Conservation (phyloP, 441 rosid genomes). For the Eruca vesicaria region DNA sequence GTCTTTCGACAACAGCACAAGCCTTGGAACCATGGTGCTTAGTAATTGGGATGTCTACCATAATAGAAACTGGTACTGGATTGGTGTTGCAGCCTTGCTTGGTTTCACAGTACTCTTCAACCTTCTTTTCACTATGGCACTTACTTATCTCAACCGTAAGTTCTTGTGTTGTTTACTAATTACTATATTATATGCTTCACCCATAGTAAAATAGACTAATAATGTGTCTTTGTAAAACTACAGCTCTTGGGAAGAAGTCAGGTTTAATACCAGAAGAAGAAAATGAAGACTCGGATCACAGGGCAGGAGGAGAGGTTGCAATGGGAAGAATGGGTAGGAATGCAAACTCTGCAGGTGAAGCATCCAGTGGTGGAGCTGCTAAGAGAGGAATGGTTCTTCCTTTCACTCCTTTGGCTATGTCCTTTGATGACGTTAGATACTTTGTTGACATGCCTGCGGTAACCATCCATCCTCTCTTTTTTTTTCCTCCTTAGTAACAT, state of each 20-base stretch:
- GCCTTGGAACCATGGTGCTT: slow-evolving; percentile 7
- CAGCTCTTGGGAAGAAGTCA: slow-evolving; percentile 16
- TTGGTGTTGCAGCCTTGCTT: slow-evolving; percentile 6
- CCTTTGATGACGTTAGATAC: slow-evolving; percentile 16
- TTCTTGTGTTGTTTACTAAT: background rate
- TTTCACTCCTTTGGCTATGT: slow-evolving; percentile 16
- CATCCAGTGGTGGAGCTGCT: background rate
- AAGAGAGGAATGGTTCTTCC: slow-evolving; percentile 21
- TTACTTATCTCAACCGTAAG: slow-evolving; percentile 16
- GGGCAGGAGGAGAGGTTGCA: background rate
- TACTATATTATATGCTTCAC: background rate
- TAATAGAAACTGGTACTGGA: slow-evolving; percentile 9
- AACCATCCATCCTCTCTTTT: background rate
- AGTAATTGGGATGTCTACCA: slow-evolving; percentile 5
- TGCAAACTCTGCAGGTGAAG: slow-evolving; percentile 3
- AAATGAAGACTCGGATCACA: background rate
- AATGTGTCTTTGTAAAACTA: background rate
- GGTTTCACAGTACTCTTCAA: slow-evolving; percentile 11
- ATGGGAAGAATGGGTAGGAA: background rate
- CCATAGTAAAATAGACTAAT: background rate
- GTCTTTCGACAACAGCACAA: background rate
- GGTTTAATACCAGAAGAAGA: slow-evolving; percentile 11
- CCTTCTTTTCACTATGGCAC: slow-evolving; percentile 12
- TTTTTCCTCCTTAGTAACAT: background rate
- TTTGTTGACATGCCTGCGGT: slow-evolving; percentile 22